Conservation (phyloP, 257 asterid genomes). For the Solanum corneliomulleri region DNA sequence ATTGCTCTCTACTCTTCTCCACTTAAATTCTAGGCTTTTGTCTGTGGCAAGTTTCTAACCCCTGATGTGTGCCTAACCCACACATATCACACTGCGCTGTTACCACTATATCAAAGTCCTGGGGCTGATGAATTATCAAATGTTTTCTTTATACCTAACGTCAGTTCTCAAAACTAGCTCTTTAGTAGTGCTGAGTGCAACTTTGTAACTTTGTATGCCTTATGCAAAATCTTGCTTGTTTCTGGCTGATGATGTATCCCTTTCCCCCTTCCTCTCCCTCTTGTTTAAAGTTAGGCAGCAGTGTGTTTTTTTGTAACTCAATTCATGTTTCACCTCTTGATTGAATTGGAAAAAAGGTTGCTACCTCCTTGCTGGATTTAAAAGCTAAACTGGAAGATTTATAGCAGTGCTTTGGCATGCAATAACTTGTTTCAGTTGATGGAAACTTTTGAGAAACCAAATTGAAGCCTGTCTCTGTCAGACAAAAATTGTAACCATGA, state of each 20-base stretch:
- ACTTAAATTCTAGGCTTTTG: not conserved
- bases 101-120: not conserved
- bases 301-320: not conserved
- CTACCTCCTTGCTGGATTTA: not conserved
- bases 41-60: not conserved
- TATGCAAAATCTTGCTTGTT: not conserved
- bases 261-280: not conserved
- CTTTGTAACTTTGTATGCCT: not conserved
- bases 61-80: not conserved
- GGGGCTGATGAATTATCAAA: not conserved
- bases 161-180: not conserved
- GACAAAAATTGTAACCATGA: not conserved
- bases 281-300: not conserved
- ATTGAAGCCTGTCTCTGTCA: not conserved
- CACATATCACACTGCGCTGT: not conserved
- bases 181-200: not conserved
- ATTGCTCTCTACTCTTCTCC: not conserved
- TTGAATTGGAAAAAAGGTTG: not conserved
- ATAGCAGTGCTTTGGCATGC: not conserved
- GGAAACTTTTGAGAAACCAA: not conserved
- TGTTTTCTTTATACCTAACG: not conserved
- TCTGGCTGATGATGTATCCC: not conserved
- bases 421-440: not conserved
- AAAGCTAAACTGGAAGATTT: not conserved
- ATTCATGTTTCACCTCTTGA: not conserved